Conservation (phyloP, 83 land plant species). For the Picea mariana region DNA sequence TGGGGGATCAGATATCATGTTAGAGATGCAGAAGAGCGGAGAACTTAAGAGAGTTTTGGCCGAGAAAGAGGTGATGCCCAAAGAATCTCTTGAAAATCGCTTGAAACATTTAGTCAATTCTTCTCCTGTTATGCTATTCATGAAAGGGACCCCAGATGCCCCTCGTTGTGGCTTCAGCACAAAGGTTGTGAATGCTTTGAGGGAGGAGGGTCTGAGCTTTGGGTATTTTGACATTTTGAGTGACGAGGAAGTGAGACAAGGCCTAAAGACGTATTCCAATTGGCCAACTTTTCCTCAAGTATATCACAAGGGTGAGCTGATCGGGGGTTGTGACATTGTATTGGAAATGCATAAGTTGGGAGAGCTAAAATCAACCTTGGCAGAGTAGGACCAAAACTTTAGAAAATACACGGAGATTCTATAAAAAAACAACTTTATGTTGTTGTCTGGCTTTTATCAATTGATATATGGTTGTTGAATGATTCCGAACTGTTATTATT, state of each 20-base stretch:
- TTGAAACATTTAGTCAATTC: slow-evolving; percentile 52
- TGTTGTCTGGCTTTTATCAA: no score
- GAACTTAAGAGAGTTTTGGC: slow-evolving; percentile 56
- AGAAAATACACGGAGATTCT: not conserved
- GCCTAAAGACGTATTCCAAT: slow-evolving; percentile 71
- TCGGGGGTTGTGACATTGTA: slow-evolving; percentile 83
- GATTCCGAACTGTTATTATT: no score
- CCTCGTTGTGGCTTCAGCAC: slow-evolving; percentile 87
- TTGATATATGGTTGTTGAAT: no score
- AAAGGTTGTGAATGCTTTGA: slow-evolving; percentile 73
- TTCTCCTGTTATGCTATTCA: slow-evolving; percentile 71
- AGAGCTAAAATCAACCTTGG: slow-evolving; percentile 69
- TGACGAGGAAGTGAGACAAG: slow-evolving; percentile 80
- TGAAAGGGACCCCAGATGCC: slow-evolving; percentile 83
- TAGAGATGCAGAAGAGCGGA: slow-evolving; percentile 82
- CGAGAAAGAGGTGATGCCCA: slow-evolving; percentile 43
- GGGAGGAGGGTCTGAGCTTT: slow-evolving; percentile 48
- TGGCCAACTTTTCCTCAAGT: slow-evolving; percentile 92
- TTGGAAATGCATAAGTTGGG: slow-evolving; percentile 63
- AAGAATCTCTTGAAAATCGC: slow-evolving; percentile 48
- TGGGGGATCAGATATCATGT: slow-evolving; percentile 83
- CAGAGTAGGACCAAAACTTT: slow-evolving; percentile 32
- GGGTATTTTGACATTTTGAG: slow-evolving; percentile 69
- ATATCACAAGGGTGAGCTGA: slow-evolving; percentile 79
- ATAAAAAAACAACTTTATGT: not conserved